Evolutionary conservation across 108 stramenopile species (phyloP).

Genomic region (Pseudonitzschia multistriata): DNA sequence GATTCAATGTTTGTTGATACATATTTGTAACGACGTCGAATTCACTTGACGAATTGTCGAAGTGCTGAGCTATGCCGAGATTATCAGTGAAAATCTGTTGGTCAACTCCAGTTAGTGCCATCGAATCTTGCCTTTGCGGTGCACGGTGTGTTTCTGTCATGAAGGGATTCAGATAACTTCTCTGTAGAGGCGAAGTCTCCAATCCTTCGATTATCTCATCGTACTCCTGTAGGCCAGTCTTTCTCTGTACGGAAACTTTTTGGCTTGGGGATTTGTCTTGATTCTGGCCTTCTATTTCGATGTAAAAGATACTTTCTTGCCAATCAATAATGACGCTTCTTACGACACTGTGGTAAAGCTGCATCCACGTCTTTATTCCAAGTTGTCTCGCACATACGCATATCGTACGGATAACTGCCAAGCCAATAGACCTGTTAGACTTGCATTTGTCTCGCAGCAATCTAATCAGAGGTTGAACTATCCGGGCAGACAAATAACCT

Average conservation of each 20-base stretch:
- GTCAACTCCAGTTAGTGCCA: conserved; percentile 14
- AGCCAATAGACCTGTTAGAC: conserved; percentile 50
- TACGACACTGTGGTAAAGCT: conserved; percentile 67
- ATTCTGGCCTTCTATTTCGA: conserved; percentile 7
- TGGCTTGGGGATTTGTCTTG: conserved; percentile 1
- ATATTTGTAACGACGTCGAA: conserved; percentile 18
- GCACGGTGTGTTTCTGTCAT: conserved; percentile 7
- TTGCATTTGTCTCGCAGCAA: conserved; percentile 52
- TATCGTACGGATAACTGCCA: conserved; percentile 65
- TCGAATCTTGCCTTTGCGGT: conserved; percentile 20
- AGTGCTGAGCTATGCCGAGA: conserved; percentile 41
- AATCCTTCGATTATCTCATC: conserved; percentile 50
- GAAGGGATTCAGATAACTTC: conserved; percentile 31
- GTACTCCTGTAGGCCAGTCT: conserved; percentile 32
- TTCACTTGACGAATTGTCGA: conserved; percentile 22
- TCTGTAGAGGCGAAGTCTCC: conserved; percentile 18
- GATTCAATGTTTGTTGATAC: conserved; percentile 16
- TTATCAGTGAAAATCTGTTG: conserved; percentile 31
- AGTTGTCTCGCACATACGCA: conserved; percentile 74
- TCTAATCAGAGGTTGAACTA: conserved; percentile 77
- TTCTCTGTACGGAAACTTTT: neutral
- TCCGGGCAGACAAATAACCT: conserved; percentile 65
- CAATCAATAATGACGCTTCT: conserved; percentile 50
- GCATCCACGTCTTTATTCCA: conserved; percentile 63
- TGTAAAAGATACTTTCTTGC: conserved; percentile 32